phyloP scores from a whole-genome alignment of 1,284 basidiomycete genomes.

The Apiotrichum porosum region DNA sequence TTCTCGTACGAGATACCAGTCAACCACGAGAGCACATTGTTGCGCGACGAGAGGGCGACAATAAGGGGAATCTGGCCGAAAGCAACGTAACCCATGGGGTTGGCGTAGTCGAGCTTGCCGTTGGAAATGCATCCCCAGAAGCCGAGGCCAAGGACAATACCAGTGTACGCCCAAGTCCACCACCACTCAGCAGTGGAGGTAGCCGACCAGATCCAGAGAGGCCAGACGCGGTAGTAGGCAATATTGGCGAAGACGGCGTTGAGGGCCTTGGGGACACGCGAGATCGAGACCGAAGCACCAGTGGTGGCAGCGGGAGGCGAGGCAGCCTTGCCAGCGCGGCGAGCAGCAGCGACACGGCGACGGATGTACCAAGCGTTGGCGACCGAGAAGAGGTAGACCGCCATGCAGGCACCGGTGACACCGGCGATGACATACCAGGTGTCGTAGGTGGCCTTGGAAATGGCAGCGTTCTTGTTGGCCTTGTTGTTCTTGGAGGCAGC shows the following conservation, averaged over 20 bases:
- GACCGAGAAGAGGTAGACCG: conserved; percentile 3
- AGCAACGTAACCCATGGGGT: conserved; percentile 15
- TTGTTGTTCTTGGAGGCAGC: no score
- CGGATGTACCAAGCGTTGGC: conserved; percentile 3
- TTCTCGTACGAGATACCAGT: conserved; percentile 61
- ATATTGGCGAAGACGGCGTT: conserved; percentile 6
- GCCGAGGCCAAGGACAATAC: conserved; percentile 9
- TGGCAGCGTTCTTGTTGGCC: background rate
- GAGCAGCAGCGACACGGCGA: conserved; percentile 4
- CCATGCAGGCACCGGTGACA: conserved; percentile 3
- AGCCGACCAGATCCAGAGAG: conserved; percentile 12
- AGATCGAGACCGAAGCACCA: background rate
- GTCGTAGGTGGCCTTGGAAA: conserved; percentile 2
- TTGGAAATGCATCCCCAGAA: conserved; percentile 8
- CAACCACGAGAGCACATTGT: conserved; percentile 60
- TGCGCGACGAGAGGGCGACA: conserved; percentile 60
- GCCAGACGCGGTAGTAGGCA: conserved; percentile 12
- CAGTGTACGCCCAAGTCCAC: conserved; percentile 13
- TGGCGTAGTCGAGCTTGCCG: conserved; percentile 13
- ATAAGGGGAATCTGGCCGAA: conserved; percentile 60
- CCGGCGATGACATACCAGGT: conserved; percentile 15
- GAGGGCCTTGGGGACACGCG: background rate
- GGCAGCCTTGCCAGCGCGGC: background rate
- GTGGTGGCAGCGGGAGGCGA: background rate
- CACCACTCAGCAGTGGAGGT: conserved; percentile 10